Conservation (phyloP, 2,329 filamentous ascomycete species). For the Calonectria hongkongensis region DNA sequence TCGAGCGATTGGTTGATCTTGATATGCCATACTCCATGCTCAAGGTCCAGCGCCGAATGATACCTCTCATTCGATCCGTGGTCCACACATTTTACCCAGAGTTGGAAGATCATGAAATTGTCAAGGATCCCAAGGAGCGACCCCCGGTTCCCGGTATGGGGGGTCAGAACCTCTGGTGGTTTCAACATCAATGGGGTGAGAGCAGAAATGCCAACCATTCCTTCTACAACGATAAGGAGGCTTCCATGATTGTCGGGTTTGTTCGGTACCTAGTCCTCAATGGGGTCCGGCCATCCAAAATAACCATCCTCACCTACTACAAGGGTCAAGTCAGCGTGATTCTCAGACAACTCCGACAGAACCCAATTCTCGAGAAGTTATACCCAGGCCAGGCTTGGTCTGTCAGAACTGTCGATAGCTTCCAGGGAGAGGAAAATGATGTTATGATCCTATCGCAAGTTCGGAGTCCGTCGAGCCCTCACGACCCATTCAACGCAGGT, state of each 20-base stretch:
- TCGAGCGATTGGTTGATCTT: slow-evolving; percentile 84
- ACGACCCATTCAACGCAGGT: slow-evolving; percentile 72
- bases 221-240: slow-evolving; percentile 82
- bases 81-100: slow-evolving; percentile 69
- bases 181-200: slow-evolving; percentile 76
- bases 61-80: slow-evolving; percentile 65
- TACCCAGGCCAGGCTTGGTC: slow-evolving; percentile 65
- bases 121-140: slow-evolving; percentile 57
- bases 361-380: slow-evolving; percentile 51
- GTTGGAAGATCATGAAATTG: slow-evolving; percentile 66
- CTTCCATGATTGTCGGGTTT: slow-evolving; percentile 84
- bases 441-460: slow-evolving; percentile 88
- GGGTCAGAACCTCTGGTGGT: slow-evolving; percentile 63
- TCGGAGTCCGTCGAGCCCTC: slow-evolving; percentile 75
- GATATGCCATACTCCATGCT: slow-evolving; percentile 78
- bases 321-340: slow-evolving; percentile 86
- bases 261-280: slow-evolving; percentile 83
- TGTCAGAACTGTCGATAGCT: slow-evolving; percentile 89
- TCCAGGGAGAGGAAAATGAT: slow-evolving; percentile 94
- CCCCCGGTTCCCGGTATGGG: slow-evolving; percentile 69
- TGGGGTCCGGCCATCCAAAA: slow-evolving; percentile 74
- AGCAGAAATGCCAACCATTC: slow-evolving; percentile 77
- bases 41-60: slow-evolving; percentile 79
- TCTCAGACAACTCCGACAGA: slow-evolving; percentile 65
- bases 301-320: slow-evolving; percentile 92